phyloP scores from a whole-genome alignment of 164 flowering plant species.

The Akebia trifoliata region DNA sequence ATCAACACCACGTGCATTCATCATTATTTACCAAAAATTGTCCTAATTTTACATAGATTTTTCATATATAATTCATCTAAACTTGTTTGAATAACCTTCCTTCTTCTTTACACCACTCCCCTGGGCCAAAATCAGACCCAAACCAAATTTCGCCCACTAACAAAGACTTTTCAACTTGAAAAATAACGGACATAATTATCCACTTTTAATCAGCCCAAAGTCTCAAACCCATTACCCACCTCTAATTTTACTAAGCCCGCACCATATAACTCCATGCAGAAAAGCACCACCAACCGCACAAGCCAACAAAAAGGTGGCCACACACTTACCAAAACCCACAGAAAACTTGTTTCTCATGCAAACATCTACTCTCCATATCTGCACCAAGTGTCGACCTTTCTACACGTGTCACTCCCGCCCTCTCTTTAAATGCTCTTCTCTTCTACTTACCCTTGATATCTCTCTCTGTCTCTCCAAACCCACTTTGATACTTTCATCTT shows the following conservation, averaged over 20 bases:
- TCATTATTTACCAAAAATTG: too few relatives aligned
- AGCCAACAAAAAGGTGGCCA: conserved; percentile 4
- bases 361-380: conserved; percentile 10
- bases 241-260: not conserved
- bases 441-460: not conserved
- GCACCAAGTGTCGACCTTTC: conserved; percentile 22
- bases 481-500: not conserved
- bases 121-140: too few relatives aligned
- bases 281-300: conserved; percentile 1
- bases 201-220: too few relatives aligned
- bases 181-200: too few relatives aligned
- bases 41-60: too few relatives aligned
- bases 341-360: conserved; percentile 25
- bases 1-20: too few relatives aligned
- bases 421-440: conserved; percentile 13
- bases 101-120: too few relatives aligned
- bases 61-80: too few relatives aligned
- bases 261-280: too few relatives aligned
- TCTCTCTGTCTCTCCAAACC: not conserved
- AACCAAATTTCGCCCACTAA: too few relatives aligned
- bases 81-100: too few relatives aligned
- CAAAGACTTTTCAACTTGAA: too few relatives aligned
- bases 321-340: not conserved
- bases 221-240: not conserved
- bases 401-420: conserved; percentile 23